Conservation (phyloP, 495 filamentous ascomycete genomes). For the Neurospora sp. region DNA sequence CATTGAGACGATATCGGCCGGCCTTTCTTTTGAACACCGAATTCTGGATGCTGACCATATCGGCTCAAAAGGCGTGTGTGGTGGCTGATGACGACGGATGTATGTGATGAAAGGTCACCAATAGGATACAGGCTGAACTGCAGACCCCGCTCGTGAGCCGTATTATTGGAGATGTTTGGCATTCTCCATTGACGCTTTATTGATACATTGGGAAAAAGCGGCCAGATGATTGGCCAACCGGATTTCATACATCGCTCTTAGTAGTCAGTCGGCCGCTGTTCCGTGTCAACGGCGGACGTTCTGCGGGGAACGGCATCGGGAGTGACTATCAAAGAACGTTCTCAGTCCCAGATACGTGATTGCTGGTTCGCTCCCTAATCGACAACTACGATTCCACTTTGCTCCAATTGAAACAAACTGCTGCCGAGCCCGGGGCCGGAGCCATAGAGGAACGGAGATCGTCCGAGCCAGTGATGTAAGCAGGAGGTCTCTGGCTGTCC, state of each 20-base stretch:
- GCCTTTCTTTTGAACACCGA: slow-evolving; percentile 6
- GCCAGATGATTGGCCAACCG: neutral
- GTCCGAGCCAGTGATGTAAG: neutral
- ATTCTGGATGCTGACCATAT: neutral
- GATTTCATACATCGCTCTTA: neutral
- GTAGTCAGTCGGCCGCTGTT: neutral
- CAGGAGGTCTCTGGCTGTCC: neutral
- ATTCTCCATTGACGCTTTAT: too few species aligned
- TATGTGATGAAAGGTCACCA: neutral
- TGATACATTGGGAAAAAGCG: too few species aligned
- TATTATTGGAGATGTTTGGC: slow-evolving; percentile 1
- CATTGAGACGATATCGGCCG: neutral
- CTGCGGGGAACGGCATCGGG: neutral
- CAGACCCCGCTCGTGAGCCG: slow-evolving; percentile 13
- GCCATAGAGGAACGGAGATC: too few species aligned
- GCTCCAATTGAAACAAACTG: neutral
- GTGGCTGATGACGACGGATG: neutral
- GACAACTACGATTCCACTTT: too few species aligned
- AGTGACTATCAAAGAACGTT: neutral
- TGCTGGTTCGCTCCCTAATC: too few species aligned
- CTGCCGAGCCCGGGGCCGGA: neutral
- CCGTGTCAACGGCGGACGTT: neutral
- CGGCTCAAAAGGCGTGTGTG: neutral
- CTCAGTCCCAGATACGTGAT: neutral
- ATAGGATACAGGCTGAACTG: slow-evolving; percentile 13